Evolutionary conservation across 768 basidiomycete species (phyloP).

Genomic region (Mycena maculata): DNA sequence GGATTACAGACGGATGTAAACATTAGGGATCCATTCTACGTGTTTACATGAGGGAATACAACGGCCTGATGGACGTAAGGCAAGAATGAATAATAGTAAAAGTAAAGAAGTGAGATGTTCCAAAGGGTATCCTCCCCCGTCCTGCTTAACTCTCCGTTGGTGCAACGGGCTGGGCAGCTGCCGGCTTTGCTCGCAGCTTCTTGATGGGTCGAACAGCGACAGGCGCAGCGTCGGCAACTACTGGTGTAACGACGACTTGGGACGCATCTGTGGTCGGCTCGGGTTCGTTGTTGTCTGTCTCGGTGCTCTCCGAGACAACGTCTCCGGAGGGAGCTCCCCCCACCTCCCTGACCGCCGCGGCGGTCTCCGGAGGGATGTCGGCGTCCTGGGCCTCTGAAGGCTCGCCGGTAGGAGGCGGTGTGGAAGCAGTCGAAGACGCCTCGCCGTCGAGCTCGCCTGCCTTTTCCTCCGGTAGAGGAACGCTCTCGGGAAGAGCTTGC

Average conservation of each 20-base stretch:
- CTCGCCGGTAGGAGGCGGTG: slow-evolving; percentile 36
- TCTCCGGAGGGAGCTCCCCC: slow-evolving; percentile 6
- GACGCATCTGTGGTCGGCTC: slow-evolving; percentile 1
- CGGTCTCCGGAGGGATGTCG: background rate
- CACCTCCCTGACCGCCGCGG: background rate
- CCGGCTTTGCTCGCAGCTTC: slow-evolving; percentile 20
- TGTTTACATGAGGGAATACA: slow-evolving; percentile 29
- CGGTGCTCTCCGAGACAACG: slow-evolving; percentile 3
- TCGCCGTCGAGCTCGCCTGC: slow-evolving; percentile 53
- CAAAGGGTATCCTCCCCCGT: slow-evolving; percentile 16
- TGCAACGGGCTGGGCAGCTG: background rate
- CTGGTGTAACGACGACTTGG: background rate
- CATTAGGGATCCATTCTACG: slow-evolving; percentile 24
- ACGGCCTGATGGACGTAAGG: slow-evolving; percentile 20
- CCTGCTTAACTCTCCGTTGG: slow-evolving; percentile 11
- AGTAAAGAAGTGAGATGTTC: slow-evolving; percentile 11
- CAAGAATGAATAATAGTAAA: slow-evolving; percentile 26
- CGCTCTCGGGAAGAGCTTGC: slow-evolving; percentile 45
- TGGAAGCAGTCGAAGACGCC: slow-evolving; percentile 34
- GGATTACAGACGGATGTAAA: background rate
- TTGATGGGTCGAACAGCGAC: slow-evolving; percentile 18
- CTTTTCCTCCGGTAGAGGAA: slow-evolving; percentile 54
- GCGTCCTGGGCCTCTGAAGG: slow-evolving; percentile 16
- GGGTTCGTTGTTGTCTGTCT: slow-evolving; percentile 1
- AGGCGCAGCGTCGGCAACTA: background rate